Conservation (phyloP, 192 early-diverging fungal genomes). For the Gryganskiella cystojenkinii region DNA sequence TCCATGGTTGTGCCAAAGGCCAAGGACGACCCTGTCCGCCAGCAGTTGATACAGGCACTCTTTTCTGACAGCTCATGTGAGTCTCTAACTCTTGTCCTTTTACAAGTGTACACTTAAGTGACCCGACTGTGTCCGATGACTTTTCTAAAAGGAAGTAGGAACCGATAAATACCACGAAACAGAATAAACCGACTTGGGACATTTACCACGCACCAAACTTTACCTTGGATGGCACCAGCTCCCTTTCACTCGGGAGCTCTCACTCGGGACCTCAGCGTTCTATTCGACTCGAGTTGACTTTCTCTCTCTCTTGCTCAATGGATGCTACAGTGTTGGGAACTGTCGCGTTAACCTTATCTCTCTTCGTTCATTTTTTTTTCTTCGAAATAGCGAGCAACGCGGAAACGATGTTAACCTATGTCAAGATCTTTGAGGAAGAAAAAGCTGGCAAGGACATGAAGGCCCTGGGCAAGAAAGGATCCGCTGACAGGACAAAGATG, state of each 20-base stretch:
- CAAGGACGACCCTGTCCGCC: slow-evolving; percentile 48
- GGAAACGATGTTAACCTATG: slow-evolving; percentile 54
- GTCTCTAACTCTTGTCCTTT: background rate
- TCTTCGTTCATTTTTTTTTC: background rate
- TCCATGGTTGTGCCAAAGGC: slow-evolving; percentile 17
- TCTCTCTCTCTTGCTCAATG: too few species aligned
- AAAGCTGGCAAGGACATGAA: slow-evolving; percentile 39
- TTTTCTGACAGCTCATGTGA: slow-evolving; percentile 47
- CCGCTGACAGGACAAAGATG: slow-evolving; percentile 44
- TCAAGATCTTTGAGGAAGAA: slow-evolving; percentile 67
- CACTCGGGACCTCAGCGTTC: too few species aligned
- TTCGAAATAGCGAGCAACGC: slow-evolving; percentile 14
- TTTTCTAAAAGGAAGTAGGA: too few species aligned
- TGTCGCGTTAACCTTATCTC: background rate
- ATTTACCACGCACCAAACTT: too few species aligned
- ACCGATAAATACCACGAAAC: too few species aligned
- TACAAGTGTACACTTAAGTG: too few species aligned
- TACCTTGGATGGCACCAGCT: too few species aligned
- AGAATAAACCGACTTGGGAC: too few species aligned
- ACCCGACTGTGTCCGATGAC: too few species aligned
- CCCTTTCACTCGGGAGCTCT: too few species aligned
- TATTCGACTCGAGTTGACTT: too few species aligned
- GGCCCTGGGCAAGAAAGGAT: slow-evolving; percentile 21
- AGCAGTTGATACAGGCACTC: slow-evolving; percentile 37
- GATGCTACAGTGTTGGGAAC: too few species aligned